Base-by-base conservation (phyloP, 2,329 filamentous ascomycete genomes). In the Fonsecaea multimorphosa region DNA sequence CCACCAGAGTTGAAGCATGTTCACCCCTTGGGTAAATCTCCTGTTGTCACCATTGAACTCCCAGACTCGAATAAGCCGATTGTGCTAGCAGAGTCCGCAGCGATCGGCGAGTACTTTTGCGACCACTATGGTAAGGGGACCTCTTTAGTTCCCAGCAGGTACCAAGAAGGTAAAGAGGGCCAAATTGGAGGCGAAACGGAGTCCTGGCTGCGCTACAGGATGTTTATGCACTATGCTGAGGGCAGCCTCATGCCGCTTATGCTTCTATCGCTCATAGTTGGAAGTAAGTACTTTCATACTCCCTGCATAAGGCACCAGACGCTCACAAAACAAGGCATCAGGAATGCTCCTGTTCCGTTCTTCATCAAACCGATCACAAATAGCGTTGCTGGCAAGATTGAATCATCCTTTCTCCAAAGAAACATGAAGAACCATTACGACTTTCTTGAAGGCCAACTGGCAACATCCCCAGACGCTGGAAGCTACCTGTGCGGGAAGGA, bases 21-120 rank as follows among this genome's bases (percentile, higher is more conserved):
- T 40, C 92, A 97, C 74, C 90, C 92, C 0, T 83, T 97, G 3
- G 94, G 94, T 68, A 97, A 97, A 77, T 93, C 92, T 1, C 94
- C 94, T 0, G 80, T 94, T 49, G 80, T 98, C 70, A 86, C 85
- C 8, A 82, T 97, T 72, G 80, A 86, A 67, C 77, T 79, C 1
- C 77, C 82, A 1, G 77, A 76, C 0, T 77, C 73, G 12, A 72
- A 77, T 2, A 78, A 84, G 67, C 84, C 84, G 0, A 69, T 87
- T 34, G 85, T 94, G 0, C 80, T 97, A 54, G 91, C 92, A 9
- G 94, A 98, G 80, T 94, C 90, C 52, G 92, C 86, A 5, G 85
- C 89, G 65, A 94, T 97, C 72, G 83, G 87, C 11, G 90, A 96
- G 79, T 97, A 96, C 76, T 82, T 97, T 27, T 85, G 87, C 72